phyloP scores from a whole-genome alignment of 345 rosid species.

The Syzygium oleosum region DNA sequence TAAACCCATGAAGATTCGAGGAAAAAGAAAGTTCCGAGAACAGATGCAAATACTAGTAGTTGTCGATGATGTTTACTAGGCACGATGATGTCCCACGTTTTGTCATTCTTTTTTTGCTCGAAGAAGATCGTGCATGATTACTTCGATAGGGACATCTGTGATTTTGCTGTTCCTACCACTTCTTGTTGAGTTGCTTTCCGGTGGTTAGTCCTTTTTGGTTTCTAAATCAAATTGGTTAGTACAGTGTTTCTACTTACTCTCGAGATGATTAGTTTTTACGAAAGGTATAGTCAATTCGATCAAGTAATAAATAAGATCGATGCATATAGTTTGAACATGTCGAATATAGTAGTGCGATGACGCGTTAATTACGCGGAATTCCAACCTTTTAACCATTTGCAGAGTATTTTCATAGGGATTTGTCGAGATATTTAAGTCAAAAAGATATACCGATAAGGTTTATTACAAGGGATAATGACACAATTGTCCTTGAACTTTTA shows the following conservation, averaged over 20 bases:
- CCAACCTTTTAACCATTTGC: not conserved
- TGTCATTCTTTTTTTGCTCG: not conserved
- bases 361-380: not conserved
- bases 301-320: not conserved
- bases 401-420: not conserved
- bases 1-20: not conserved
- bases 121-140: not conserved
- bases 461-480: too few species aligned
- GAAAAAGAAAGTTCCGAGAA: not conserved
- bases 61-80: not conserved
- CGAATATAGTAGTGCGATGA: not conserved
- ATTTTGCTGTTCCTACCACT: not conserved
- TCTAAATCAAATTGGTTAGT: not conserved
- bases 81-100: not conserved
- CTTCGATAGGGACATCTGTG: not conserved
- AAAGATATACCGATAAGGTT: not conserved
- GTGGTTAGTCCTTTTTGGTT: not conserved
- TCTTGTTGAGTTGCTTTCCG: not conserved
- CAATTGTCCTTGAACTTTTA: too few species aligned
- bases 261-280: not conserved
- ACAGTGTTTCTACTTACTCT: not conserved
- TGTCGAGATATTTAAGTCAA: not conserved
- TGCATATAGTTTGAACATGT: not conserved
- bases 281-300: not conserved
- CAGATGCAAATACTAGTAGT: not conserved